Evolutionary conservation across 2,329 filamentous ascomycete species (phyloP), one percentile per base, ranked within the genome.

Genomic region (Aschersonia sp.): DNA sequence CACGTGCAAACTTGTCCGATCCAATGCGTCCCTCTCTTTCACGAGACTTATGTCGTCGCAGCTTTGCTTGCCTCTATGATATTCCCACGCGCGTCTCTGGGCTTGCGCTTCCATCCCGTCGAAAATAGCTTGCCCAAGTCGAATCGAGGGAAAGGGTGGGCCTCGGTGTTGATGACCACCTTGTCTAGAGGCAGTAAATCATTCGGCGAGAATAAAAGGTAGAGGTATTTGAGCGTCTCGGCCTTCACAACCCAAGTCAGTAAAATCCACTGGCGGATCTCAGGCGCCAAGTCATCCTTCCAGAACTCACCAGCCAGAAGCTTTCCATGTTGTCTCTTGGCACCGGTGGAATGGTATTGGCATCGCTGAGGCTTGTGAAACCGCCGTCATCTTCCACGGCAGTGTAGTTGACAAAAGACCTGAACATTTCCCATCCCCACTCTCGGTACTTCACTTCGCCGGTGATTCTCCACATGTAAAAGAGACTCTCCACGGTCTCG

Each of bases 341-440:
- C 11, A 70, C 63, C 0, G 87, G 79, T 22, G 89, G 88, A 8
- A 92, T 66, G 5, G 66, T 65, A 54, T 83, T 81, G 30, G 88
- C 89, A 59, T 94, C 79, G 14, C 73, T 73, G 51, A 97, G 71
- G 54, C 84, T 89, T 1, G 86, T 87, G 60, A 94, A 97, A 0
- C 88, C 88, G 40, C 81, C 81, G 39, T 80, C 79, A 40, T 89
- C 83, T 42, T 78, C 73, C 2, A 95, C 83, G 6, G 84, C 79
- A 1, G 87, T 94, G 64, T 95, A 76, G 58, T 87, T 83, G 64
- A 90, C 73, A 61, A 98, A 98, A 1, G 83, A 81, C 62, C 87
- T 81, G 69, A 98, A 98, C 82, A 98, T 97, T 56, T 95, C 83
- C 92, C 92, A 98, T 11, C 92, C 92, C 90, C 90, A 97, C 58